Percentiles rank a stretch among this genome's conserved stretches.
phyloP scores from a whole-genome alignment of 345 rosid genomes.

The Gossypium rotundifolium region DNA sequence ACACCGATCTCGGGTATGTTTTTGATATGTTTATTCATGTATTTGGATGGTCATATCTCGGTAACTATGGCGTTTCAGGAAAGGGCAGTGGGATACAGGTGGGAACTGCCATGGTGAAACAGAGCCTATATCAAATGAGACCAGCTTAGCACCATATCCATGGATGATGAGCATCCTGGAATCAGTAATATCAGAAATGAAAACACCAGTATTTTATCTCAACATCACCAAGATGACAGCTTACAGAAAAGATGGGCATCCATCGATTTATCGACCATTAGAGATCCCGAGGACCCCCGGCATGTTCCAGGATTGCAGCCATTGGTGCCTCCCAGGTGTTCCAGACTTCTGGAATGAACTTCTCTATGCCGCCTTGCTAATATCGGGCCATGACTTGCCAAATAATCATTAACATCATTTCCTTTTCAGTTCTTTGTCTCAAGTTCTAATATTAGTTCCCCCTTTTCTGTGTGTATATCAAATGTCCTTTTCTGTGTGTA shows the following conservation, averaged over 20 bases:
- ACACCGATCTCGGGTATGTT: neutral
- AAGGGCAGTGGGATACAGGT: constrained; percentile 54
- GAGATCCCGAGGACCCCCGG: constrained; percentile 17
- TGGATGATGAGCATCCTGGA: constrained; percentile 68
- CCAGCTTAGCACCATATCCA: constrained; percentile 43
- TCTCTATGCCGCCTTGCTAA: constrained; percentile 47
- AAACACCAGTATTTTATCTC: constrained; percentile 58
- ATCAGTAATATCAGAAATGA: constrained; percentile 60
- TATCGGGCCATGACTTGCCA: constrained; percentile 27
- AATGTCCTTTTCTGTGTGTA: neutral
- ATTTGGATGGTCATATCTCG: too few relatives aligned
- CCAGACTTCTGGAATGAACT: constrained; percentile 81
- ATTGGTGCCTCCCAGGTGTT: constrained; percentile 81
- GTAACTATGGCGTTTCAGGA: constrained; percentile 26
- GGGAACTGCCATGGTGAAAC: constrained; percentile 51
- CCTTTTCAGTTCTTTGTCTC: neutral
- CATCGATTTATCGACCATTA: constrained; percentile 47
- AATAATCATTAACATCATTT: neutral
- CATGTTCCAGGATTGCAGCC: constrained; percentile 66
- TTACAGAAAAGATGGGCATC: constrained; percentile 66
- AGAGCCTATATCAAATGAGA: constrained; percentile 39
- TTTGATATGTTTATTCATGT: too few relatives aligned
- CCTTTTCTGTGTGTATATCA: neutral
- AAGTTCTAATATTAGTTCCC: neutral
- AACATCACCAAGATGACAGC: constrained; percentile 69